phyloP scores from a whole-genome alignment of 768 basidiomycete species.

The Boletus coccyginus region DNA sequence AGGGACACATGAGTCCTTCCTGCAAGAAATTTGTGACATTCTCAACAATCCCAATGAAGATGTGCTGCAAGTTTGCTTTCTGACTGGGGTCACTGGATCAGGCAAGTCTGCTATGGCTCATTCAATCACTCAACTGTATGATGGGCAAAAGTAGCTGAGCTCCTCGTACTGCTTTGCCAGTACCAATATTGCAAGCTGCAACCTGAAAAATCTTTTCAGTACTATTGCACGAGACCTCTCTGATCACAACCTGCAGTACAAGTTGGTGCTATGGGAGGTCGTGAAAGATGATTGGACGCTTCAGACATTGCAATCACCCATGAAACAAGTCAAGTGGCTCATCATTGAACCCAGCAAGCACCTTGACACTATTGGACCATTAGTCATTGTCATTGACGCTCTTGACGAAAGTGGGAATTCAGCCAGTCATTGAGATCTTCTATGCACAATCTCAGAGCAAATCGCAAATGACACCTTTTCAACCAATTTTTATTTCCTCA shows the following conservation, averaged over 20 bases:
- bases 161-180: conserved; percentile 21
- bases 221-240: conserved; percentile 27
- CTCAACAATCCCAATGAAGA: background rate
- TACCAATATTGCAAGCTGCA: background rate
- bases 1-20: background rate
- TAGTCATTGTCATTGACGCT: conserved; percentile 31
- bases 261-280: conserved; percentile 1
- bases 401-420: conserved; percentile 21
- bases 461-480: conserved; percentile 1
- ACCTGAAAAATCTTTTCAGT: conserved; percentile 17
- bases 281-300: conserved; percentile 5
- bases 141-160: conserved; percentile 15
- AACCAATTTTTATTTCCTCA: conserved; percentile 9
- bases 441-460: conserved; percentile 5
- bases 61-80: too few species aligned
- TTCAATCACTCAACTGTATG: conserved; percentile 13
- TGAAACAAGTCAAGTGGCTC: conserved; percentile 16
- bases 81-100: too few species aligned
- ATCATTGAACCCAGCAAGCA: conserved; percentile 18
- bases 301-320: background rate
- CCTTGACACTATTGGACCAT: conserved; percentile 19
- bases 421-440: conserved; percentile 8
- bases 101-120: background rate
- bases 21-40: background rate
- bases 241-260: conserved; percentile 18